Percentiles rank a stretch among this genome's conserved stretches.
Evolutionary conservation across 1,139 yeast genomes (phyloP).

Genomic region (Scheffersomyces quercinus): DNA sequence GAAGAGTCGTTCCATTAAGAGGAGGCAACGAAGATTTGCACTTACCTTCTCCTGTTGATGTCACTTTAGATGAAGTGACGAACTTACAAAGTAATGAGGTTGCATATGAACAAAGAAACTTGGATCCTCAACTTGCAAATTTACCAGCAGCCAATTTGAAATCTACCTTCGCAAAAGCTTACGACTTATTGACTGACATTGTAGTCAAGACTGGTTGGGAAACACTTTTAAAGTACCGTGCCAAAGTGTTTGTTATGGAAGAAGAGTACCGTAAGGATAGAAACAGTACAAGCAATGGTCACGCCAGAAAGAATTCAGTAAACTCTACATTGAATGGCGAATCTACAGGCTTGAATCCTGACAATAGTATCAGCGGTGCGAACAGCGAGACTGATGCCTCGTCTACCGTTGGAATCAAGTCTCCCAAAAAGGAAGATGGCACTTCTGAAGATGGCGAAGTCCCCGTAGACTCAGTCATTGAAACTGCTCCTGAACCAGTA

Average conservation of each 20-base stretch:
- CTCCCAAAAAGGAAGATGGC: slow-evolving; percentile 28
- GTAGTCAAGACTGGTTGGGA: slow-evolving; percentile 86
- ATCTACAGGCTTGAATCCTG: slow-evolving; percentile 4
- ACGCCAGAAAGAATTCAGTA: slow-evolving; percentile 16
- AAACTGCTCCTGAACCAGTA: slow-evolving; percentile 4
- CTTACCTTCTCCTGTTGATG: slow-evolving; percentile 81
- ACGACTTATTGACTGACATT: slow-evolving; percentile 74
- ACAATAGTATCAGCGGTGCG: neutral
- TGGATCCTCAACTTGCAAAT: slow-evolving; percentile 67
- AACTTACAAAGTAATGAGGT: slow-evolving; percentile 55
- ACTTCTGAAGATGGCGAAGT: slow-evolving; percentile 5
- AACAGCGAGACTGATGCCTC: slow-evolving; percentile 25
- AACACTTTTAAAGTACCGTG: slow-evolving; percentile 72
- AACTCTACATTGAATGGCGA: slow-evolving; percentile 15
- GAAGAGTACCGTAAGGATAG: slow-evolving; percentile 70
- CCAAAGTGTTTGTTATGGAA: slow-evolving; percentile 92
- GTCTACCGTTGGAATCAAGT: slow-evolving; percentile 40
- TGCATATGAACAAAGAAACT: slow-evolving; percentile 50
- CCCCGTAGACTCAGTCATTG: slow-evolving; percentile 1
- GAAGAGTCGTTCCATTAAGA: slow-evolving; percentile 62
- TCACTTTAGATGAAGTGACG: slow-evolving; percentile 61
- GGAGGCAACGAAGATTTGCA: slow-evolving; percentile 56
- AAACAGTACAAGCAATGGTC: slow-evolving; percentile 16
- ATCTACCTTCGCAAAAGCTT: slow-evolving; percentile 79
- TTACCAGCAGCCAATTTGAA: slow-evolving; percentile 77